These are phyloP conservation scores for Coemansia sp. DNA, from an alignment of 192 early-diverging fungal species.

Conservation along the genomic window DNA sequence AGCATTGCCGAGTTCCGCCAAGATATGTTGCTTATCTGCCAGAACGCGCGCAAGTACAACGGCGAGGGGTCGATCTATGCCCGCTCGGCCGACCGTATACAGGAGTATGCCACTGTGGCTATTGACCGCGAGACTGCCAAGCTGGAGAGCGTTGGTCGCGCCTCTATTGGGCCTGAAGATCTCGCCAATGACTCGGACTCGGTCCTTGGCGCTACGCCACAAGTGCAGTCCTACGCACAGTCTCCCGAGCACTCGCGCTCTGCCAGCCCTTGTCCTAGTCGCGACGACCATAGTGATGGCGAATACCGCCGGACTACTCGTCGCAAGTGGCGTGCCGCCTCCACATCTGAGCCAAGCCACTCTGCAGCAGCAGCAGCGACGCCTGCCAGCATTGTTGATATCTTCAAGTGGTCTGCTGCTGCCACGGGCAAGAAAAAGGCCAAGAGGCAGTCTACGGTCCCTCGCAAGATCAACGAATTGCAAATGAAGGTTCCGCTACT, in stretches of 20 bases:
- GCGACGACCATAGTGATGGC: constrained; percentile 21
- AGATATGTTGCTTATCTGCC: constrained; percentile 76
- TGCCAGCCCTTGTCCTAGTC: constrained; percentile 21
- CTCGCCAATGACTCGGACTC: constrained; percentile 12
- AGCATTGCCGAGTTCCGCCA: constrained; percentile 66
- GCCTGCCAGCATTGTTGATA: constrained; percentile 34
- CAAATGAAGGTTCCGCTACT: constrained; percentile 23
- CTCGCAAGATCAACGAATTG: constrained; percentile 22
- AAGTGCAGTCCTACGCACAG: constrained; percentile 4
- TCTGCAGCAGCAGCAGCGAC: constrained; percentile 7
- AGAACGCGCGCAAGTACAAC: constrained; percentile 84
- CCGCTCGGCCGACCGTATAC: constrained; percentile 74
- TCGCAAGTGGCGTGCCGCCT: constrained; percentile 30
- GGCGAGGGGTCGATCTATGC: constrained; percentile 77
- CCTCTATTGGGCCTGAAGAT: constrained; percentile 10
- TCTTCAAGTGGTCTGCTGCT: constrained; percentile 33
- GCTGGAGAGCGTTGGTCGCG: constrained; percentile 38
- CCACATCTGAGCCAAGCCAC: background rate
- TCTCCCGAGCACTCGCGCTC: constrained; percentile 24
- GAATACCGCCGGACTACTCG: constrained; percentile 37
- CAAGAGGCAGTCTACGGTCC: constrained; percentile 15
- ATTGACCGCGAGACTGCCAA: constrained; percentile 64
- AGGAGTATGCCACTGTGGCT: constrained; percentile 62
- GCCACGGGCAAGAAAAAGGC: constrained; percentile 11
- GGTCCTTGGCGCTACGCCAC: constrained; percentile 9